Evolutionary conservation across 495 filamentous ascomycete species (phyloP), one percentile per base, ranked within the genome.

Genomic region (Aspergillus coremiiformis): DNA sequence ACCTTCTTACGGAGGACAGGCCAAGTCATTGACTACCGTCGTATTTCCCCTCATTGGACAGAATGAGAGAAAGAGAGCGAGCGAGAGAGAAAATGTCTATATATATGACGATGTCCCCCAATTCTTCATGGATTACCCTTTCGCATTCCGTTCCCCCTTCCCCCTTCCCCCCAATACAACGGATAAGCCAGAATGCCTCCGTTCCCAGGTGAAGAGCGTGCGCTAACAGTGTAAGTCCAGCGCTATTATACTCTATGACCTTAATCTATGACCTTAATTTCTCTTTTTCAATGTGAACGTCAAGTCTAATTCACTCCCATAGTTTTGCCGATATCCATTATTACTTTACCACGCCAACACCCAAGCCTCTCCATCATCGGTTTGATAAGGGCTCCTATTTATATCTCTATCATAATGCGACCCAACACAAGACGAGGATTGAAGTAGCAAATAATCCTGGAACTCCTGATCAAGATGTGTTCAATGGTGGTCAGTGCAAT

Each of bases 291-390:
- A 46, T 23, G 22, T 30, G 10, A 37, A 45, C 9, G 20, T 15
- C n/a, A 15, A 37, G 23, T 27, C 33, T 62, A 47, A 44, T 17
- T 17, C 14, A 10, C 15, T 21, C 53, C 37, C n/a, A n/a, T 67
- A 96, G 90, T 61, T 94, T 90, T 63, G 89, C 83, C 17, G 90
- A 96, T 65, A 74, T 94, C 39, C 90, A 95, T 69, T 96, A 92
- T 67, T 95, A 84, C 65, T 94, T 95, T 70, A 77, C 82, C 9
- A 74, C 78, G 15, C 87, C 89, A 2, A 78, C 79, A 1, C 72
- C 77, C 20, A 85, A 82, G 45, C 87, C 87, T 10, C 76, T 78
- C 23, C 85, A 91, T 62, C 88, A 95, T 66, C 83, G 90, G 22
- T 96, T 96, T 67, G 87, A 91, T 63, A 91, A 91, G 62, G 81